A percentile compares a stretch with the other conserved stretches of the same genome.
phyloP scores from a whole-genome alignment of 768 basidiomycete species.

The Termitomyces eurrhizus region DNA sequence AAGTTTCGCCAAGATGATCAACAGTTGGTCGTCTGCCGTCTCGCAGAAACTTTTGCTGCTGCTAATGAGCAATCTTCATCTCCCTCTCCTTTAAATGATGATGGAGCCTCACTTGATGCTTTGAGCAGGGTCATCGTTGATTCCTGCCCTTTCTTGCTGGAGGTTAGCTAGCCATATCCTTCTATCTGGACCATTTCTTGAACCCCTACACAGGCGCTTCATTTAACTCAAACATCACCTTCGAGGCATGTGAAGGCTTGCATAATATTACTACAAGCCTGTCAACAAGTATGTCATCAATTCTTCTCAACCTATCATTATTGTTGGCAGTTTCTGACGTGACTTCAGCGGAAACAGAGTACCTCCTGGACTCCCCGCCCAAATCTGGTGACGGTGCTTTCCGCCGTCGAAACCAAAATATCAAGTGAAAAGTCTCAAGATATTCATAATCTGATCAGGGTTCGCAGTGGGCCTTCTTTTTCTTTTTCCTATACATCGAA shows the following conservation, averaged over 20 bases:
- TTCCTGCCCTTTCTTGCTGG: conserved; percentile 43
- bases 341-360: conserved; percentile 36
- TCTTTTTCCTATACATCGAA: conserved; percentile 34
- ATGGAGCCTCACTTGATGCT: conserved; percentile 25
- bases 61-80: conserved; percentile 29
- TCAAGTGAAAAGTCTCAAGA: conserved; percentile 22
- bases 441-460: conserved; percentile 47
- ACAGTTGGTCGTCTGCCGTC: conserved; percentile 39
- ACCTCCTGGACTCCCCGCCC: conserved; percentile 40
- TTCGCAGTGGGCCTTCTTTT: conserved; percentile 47
- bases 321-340: background rate
- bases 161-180: conserved; percentile 33
- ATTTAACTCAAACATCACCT: conserved; percentile 23
- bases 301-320: background rate
- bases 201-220: conserved; percentile 25
- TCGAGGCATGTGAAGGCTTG: conserved; percentile 33
- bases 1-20: conserved; percentile 41
- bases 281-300: conserved; percentile 31
- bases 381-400: conserved; percentile 33
- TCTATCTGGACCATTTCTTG: conserved; percentile 3
- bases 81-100: conserved; percentile 14
- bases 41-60: conserved; percentile 40
- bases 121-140: conserved; percentile 48
- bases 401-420: conserved; percentile 24
- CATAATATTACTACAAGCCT: conserved; percentile 38